A percentile compares a stretch with the other conserved stretches of the same genome.
phyloP scores from a whole-genome alignment of 2,329 filamentous ascomycete genomes.

The Monosporascus sp. region DNA sequence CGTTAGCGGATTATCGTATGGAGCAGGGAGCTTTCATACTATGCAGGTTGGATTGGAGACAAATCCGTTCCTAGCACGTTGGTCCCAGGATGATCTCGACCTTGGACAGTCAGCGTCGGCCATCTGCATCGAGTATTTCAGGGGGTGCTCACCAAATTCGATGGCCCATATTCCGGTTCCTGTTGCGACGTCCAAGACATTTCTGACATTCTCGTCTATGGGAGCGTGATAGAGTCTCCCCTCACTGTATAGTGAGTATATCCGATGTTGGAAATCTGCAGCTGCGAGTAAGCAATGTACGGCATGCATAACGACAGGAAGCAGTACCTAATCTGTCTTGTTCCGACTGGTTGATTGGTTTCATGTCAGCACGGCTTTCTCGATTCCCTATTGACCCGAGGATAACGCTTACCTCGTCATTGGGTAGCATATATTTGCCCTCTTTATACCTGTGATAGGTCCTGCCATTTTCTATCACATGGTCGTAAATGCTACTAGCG shows the following conservation, averaged over 20 bases:
- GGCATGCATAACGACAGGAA: background rate
- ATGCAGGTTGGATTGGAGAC: conserved; percentile 18
- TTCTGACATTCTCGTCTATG: conserved; percentile 6
- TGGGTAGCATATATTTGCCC: conserved; percentile 21
- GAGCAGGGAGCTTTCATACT: conserved; percentile 6
- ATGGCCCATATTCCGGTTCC: conserved; percentile 19
- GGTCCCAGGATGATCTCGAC: conserved; percentile 14
- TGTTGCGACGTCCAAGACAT: conserved; percentile 14
- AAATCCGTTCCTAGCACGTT: conserved; percentile 16
- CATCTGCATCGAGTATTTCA: background rate
- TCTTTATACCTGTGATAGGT: conserved; percentile 22
- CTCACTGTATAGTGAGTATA: conserved; percentile 16
- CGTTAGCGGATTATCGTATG: conserved; percentile 1
- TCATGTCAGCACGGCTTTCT: background rate
- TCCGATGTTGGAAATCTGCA: conserved; percentile 19
- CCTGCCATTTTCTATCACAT: conserved; percentile 18
- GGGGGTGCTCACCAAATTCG: conserved; percentile 11
- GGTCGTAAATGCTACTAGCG: conserved; percentile 16
- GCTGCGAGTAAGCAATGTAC: background rate
- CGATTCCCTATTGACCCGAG: background rate
- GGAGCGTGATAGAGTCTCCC: conserved; percentile 18
- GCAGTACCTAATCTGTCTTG: conserved; percentile 16
- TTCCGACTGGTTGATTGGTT: conserved; percentile 7
- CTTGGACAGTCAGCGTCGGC: conserved; percentile 4
- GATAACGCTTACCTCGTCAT: conserved; percentile 14